Conservation (phyloP, 2,329 filamentous ascomycete species). For the Pyricularia pennisetigena region DNA sequence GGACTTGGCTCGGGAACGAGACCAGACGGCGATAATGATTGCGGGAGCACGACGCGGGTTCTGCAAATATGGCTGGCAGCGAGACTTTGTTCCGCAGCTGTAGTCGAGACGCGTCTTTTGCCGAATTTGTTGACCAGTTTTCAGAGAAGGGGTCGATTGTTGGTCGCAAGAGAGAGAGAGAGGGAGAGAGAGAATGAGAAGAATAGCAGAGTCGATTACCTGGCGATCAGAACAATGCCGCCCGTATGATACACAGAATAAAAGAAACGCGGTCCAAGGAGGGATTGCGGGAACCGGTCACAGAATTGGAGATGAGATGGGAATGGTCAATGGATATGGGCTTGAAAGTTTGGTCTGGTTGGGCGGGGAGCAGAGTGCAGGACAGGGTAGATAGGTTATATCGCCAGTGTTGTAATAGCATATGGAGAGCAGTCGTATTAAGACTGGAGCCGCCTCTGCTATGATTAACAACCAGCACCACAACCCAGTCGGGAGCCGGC, state of each 20-base stretch:
- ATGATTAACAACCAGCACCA: constrained; percentile 5
- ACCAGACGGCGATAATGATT: not conserved
- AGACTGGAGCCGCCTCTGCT: constrained; percentile 3
- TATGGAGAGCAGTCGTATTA: constrained; percentile 4
- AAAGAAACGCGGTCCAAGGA: not conserved
- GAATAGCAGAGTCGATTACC: not conserved
- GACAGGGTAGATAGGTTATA: not conserved
- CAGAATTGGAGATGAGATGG: constrained; percentile 5
- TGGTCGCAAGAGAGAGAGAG: not conserved
- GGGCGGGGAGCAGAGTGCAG: constrained; percentile 3
- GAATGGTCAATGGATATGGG: constrained; percentile 4
- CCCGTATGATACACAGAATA: constrained; percentile 1
- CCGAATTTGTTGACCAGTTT: not conserved
- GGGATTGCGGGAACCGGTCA: constrained; percentile 6
- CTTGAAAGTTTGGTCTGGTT: not conserved
- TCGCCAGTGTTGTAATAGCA: not conserved
- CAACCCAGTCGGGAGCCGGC: constrained; percentile 3
- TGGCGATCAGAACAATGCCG: constrained; percentile 4
- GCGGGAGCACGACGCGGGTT: not conserved
- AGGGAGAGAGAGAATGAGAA: not conserved
- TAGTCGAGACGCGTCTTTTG: not conserved
- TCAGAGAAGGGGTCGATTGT: not conserved
- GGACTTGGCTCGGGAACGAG: not conserved
- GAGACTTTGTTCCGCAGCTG: not conserved
- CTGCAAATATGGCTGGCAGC: not conserved